Percentiles rank a stretch among this genome's conserved stretches.
phyloP scores from a whole-genome alignment of 192 early-diverging fungal species.

The Coemansia sp. region DNA sequence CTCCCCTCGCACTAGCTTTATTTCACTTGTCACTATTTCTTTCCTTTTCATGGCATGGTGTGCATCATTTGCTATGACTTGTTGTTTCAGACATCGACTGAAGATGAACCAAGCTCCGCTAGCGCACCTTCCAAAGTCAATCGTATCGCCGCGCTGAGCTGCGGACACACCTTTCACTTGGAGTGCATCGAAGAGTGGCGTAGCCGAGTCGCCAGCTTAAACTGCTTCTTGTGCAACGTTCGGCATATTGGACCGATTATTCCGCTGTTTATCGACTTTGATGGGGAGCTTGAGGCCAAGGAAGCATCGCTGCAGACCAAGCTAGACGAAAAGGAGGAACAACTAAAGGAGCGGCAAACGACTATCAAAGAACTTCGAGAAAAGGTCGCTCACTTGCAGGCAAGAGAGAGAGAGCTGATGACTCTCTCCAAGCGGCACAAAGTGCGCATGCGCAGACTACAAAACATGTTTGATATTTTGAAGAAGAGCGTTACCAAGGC shows the following conservation, averaged over 20 bases:
- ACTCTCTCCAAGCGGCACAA: neutral
- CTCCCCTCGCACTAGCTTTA: too few relatives aligned
- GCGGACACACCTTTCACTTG: constrained; percentile 1
- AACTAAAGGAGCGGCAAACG: neutral
- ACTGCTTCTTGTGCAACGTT: neutral
- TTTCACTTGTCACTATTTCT: neutral
- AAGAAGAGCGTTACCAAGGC: neutral
- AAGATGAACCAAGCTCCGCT: neutral
- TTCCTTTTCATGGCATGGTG: neutral
- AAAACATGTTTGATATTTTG: neutral
- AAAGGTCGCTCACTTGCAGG: neutral
- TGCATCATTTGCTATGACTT: neutral
- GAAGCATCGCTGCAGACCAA: neutral
- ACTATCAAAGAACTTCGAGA: neutral
- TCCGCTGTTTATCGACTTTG: neutral
- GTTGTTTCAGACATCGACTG: neutral
- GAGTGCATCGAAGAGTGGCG: neutral
- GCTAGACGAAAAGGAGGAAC: neutral
- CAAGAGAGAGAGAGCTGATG: neutral
- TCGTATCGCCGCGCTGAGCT: neutral
- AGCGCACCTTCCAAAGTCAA: neutral
- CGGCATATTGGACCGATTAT: neutral
- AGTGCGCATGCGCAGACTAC: neutral
- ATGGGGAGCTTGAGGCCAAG: neutral
- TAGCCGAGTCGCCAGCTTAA: neutral